Base-by-base conservation (phyloP, 805 yeast species). In the Nakazawaea ambrosiae region DNA sequence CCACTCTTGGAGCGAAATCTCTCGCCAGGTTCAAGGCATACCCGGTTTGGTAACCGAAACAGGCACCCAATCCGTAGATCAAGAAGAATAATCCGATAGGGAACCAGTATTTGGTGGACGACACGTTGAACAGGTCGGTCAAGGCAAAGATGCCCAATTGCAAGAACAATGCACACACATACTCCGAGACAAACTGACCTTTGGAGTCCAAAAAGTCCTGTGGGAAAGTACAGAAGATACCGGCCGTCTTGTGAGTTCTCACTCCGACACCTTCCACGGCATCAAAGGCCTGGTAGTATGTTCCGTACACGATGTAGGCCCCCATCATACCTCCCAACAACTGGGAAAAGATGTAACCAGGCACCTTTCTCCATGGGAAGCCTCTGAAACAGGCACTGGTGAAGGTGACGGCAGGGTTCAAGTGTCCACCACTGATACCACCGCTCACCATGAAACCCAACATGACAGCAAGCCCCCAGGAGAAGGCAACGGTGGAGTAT, bases 381-480 rank as follows among this genome's bases (percentile, higher is more conserved):
- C 68, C 70, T 53, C 79, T 63, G 47, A 57, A 73, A 10, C 68
- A 49, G 43, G 70, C 71, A 47, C 66, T 60, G 8, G 66, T 51
- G 7, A 73, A 34, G 1, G 78, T 71, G 25, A 72, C 65, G 40
- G 74, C 71, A 3, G 78, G 77, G 51, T 73, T 73, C 42, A 73
- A 49, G 51, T 73, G 79, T n/a, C 73, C 79, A 49, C 77, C 78
- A 27, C 77, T 70, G 37, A 72, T 58, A 45, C 79, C 79, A 42
- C 76, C 76, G 28, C 75, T 62, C 6, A 63, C 57, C 37, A 62
- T 58, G 47, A 68, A 70, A 34, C 78, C 79, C 49, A 71, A 50
- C 48, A 69, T 66, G 27, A 68, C 75, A 1, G 73, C 78, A 26
- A 70, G 57, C 31, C 74, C 79, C 78, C 78, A 73, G n/a, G 67